Percentiles rank a stretch among this genome's conserved stretches.
phyloP scores from a whole-genome alignment of 441 rosid species.

The Mallotus japonicus region DNA sequence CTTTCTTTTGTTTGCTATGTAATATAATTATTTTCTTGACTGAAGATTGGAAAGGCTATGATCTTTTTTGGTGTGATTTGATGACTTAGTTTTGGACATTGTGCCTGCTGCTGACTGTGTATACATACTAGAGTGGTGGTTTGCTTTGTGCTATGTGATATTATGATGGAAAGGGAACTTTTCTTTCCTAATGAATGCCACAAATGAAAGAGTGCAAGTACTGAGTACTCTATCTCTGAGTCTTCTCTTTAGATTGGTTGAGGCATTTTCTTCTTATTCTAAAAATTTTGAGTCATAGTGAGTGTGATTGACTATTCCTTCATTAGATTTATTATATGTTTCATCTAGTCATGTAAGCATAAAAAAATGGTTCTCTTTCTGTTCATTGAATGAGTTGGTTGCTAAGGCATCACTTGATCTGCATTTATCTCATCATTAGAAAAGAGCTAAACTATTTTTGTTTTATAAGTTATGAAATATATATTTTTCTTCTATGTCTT shows the following conservation, averaged over 20 bases:
- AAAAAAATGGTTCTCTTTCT: not conserved
- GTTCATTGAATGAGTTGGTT: not conserved
- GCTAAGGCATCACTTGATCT: not conserved
- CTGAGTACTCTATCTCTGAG: not conserved
- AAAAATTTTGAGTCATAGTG: not conserved
- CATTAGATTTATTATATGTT: not conserved
- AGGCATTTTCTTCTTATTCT: not conserved
- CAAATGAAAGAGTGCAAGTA: not conserved
- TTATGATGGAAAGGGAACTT: not conserved
- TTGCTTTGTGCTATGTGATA: not conserved
- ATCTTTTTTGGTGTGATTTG: not conserved
- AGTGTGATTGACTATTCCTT: too few relatives aligned
- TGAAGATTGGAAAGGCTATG: not conserved
- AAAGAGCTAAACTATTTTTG: not conserved
- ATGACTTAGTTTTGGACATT: not conserved
- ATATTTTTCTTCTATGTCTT: slow-evolving; percentile 3
- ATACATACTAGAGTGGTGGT: not conserved
- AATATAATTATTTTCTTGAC: not conserved
- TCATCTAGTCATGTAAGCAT: too few relatives aligned
- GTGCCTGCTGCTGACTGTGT: not conserved
- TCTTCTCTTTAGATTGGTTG: not conserved
- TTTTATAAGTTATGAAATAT: not conserved
- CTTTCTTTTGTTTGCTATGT: not conserved
- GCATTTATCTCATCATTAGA: not conserved
- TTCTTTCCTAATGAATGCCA: not conserved